Evolutionary conservation across 305 asterid species (phyloP), one percentile per base, ranked within the genome.

Genomic region (Solanum hybrid): DNA sequence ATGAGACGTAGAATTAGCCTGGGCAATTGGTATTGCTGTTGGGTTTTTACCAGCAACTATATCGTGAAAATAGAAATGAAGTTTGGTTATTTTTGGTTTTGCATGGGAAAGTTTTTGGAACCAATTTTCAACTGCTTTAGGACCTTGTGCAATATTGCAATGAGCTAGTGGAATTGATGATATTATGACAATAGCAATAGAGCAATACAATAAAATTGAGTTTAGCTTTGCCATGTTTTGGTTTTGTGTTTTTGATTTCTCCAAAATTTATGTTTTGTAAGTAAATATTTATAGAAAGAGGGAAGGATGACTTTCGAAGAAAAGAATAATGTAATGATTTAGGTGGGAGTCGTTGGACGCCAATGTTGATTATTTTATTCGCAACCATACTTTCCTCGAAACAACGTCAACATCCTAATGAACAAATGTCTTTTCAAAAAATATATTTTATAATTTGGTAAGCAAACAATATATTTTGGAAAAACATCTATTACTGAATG

Each of bases 31-130:
- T n/a, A 56, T 27, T 1, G 89, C 32, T 0, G 92, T 89, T 89
- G 88, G 89, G 2, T 64, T 88, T 26, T 15, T 56, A 7, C 92
- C 91, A 40, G 15, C 29, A 7, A 80, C 35, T 13, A 38, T 73
- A 29, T 92, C 91, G 71, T 92, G 93, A 24, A 89, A 89, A 36
- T 85, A 92, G 85, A 92, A 92, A 56, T 89, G 93, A 22, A 92
- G 91, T 35, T 85, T 92, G 12, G 91, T 87, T 24, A 89, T 8
- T 89, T 89, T 92, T 34, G 85, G 90, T 36, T 89, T 89, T 12
- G 87, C 40, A 31, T 88, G 85, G 3, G 88, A 45, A 31, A 90
- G 89, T 10, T 89, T 56, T 72, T 80, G 3, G 91, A 90, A 90
- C 93, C 93, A 92, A 42, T 85, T 7, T 10, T 88, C 90, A 22